Evolutionary conservation across 108 stramenopile genomes (phyloP).

Genomic region (Skeletonema tropicum): DNA sequence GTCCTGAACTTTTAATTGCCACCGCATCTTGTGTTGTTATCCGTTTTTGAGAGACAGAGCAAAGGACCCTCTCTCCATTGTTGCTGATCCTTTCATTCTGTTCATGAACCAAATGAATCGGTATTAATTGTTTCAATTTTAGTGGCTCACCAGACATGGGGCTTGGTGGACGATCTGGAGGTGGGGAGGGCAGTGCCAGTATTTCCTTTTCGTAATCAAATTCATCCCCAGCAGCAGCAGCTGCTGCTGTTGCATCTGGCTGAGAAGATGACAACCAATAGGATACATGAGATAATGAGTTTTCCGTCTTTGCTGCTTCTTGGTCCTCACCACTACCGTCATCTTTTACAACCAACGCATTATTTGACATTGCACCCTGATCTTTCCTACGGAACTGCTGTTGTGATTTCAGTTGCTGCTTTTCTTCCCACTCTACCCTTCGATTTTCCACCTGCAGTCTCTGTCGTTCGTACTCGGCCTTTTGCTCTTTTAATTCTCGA

Average conservation of each 20-base stretch:
- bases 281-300: constrained; percentile 57
- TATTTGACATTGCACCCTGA: constrained; percentile 39
- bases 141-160: constrained; percentile 84
- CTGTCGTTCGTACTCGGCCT: constrained; percentile 46
- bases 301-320: constrained; percentile 37
- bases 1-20: constrained; percentile 71
- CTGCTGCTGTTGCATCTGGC: constrained; percentile 41
- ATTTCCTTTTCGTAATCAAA: constrained; percentile 39
- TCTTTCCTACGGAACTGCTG: constrained; percentile 41
- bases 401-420: constrained; percentile 31
- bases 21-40: constrained; percentile 79
- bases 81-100: constrained; percentile 5
- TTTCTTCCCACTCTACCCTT: constrained; percentile 30
- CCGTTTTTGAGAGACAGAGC: constrained; percentile 80
- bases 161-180: constrained; percentile 82
- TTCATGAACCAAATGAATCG: constrained; percentile 37
- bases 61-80: constrained; percentile 43
- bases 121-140: constrained; percentile 77
- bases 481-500: constrained; percentile 56
- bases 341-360: constrained; percentile 13
- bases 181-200: constrained; percentile 28
- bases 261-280: constrained; percentile 88
- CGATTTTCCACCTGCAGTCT: constrained; percentile 24
- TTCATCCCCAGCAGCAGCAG: neutral
- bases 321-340: constrained; percentile 33